These are phyloP conservation scores for Blakeslea trispora DNA, from an alignment of 371 early-diverging fungal genomes.

Conservation along the genomic window DNA sequence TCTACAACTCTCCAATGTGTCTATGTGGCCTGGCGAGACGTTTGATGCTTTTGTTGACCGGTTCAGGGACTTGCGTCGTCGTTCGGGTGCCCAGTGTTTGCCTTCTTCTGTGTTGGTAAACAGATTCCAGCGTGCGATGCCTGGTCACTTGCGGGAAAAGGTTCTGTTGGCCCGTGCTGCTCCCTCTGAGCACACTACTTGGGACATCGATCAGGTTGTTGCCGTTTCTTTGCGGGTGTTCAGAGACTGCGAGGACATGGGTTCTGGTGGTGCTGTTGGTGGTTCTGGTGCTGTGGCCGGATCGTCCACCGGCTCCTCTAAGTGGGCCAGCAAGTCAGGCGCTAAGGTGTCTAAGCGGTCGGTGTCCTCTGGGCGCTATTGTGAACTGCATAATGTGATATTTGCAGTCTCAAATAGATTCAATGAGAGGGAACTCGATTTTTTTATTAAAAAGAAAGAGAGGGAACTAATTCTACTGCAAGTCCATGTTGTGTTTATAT, in stretches of 20 bases:
- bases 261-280: background rate
- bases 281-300: no score
- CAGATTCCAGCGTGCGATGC: background rate
- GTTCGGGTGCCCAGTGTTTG: constrained; percentile 1
- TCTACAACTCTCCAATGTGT: background rate
- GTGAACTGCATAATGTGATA: constrained; percentile 1
- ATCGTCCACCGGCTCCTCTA: no score
- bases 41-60: constrained; percentile 9
- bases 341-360: no score
- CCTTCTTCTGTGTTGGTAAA: background rate
- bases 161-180: background rate
- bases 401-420: no score
- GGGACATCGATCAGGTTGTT: background rate
- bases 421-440: no score
- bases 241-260: background rate
- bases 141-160: background rate
- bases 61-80: constrained; percentile 11
- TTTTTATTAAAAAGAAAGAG: no score
- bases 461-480: no score
- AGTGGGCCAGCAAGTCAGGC: no score
- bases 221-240: background rate
- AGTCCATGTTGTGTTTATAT: no score
- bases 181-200: background rate
- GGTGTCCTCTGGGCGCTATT: background rate
- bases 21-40: background rate